Evolutionary conservation across 1,284 basidiomycete genomes (phyloP), one percentile per base, ranked within the genome.

Genomic region (Fomes fomentarius): DNA sequence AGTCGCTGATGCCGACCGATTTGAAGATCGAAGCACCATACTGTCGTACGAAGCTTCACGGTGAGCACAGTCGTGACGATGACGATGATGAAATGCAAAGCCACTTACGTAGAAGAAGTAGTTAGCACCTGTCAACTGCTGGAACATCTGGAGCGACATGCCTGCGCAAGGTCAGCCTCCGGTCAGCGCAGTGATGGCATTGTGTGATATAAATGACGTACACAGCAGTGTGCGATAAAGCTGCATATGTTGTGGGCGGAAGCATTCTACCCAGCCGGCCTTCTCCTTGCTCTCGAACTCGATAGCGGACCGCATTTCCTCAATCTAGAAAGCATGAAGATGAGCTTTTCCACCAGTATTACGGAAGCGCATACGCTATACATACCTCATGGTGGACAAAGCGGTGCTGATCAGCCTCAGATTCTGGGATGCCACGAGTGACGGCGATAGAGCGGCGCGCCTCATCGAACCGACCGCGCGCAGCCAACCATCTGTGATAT

Each of bases 111-210:
- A 85, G 72, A 85, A 86, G 72, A 85, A 85, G 66, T 82, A 84
- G 68, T 84, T 84, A 4, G 81, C 83, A 21, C 90, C 89, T 0
- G 89, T 91, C 33, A 91, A 79, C 65, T 92, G 89, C 69, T 92
- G 90, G 54, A 89, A 77, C 54, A 79, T 81, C 70, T 92, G 90
- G 12, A 92, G 73, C 1, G 77, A 65, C 81, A 90, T 87, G 46
- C 76, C 81, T 47, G 45, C 21, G 22, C 7, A 17, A 17, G 12
- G 30, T 45, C 30, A 45, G 31, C 43, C 4, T 34, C 1, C 14
- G 11, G 21, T 34, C 31, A 34, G 12, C 6, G 12, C 6, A 11
- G 33, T 4, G n/a, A 37, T 9, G 22, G n/a, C n/a, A n/a, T n/a
- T n/a, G n/a, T n/a, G n/a, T n/a, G n/a, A n/a, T n/a, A 17, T 2